Base-by-base conservation (phyloP, 371 early-diverging fungal species). In the Gilbertella persicaria region DNA sequence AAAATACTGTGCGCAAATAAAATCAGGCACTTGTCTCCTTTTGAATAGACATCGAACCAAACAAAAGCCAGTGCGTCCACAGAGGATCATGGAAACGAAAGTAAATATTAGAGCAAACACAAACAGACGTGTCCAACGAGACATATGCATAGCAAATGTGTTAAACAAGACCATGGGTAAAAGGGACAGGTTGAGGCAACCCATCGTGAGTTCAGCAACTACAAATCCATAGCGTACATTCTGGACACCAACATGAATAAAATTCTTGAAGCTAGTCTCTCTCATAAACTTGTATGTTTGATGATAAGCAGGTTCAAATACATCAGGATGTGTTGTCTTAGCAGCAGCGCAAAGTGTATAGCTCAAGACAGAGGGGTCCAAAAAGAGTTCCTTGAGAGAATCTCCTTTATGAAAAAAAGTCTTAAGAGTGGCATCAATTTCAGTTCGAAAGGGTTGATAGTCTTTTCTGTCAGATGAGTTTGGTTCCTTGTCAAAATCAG, bases 241-340 rank as follows among this genome's bases (percentile, higher is more conserved):
- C 33, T 55, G 62, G 12, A 62, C 36, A 2, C 48, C 52, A 23
- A 37, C 16, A 17, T 62, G 62, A 17, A 62, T 29, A 46, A 62
- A 62, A 12, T 37, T 45, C 19, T 47, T 50, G 36, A 62, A 37
- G 5, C 48, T 55, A 10, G 47, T 46, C 5, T 50, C 45, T 17
- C 42, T 36, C 43, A 55, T 36, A 23, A 50, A 42, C 21, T 35
- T 39, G 9, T 46, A 50, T 8, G 49, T 50, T 8, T 62, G 53
- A 10, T 51, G 20, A 28, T 55, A 40, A 16, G 52, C 62, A 12
- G 45, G 56, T 28, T 50, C 45, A 30, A 62, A 62, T 4, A 62
- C 53, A 26, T 55, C 62, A 5, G 62, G 62, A 19, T 62, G 55
- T 6, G 55, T 62, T 19, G 56, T 62, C 14, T 46, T 43, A 4